Percentiles rank a stretch among this genome's conserved stretches.
Evolutionary conservation across 2,329 filamentous ascomycete species (phyloP).

Genomic region (Diaporthe capsici): DNA sequence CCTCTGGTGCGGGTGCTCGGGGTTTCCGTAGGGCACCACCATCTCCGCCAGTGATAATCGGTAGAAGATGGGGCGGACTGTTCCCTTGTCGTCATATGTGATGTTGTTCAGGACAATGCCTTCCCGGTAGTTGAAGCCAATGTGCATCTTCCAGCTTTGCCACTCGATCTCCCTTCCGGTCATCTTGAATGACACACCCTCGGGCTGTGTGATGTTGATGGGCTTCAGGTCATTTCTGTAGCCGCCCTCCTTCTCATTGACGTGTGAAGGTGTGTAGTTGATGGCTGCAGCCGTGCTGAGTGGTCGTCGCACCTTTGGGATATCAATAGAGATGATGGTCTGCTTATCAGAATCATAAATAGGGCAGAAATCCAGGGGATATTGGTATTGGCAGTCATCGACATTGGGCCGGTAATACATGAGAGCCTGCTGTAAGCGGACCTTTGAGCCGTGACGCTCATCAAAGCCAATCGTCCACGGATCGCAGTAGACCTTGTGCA

Average conservation of each 20-base stretch:
- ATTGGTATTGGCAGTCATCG: conserved; percentile 92
- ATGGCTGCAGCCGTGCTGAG: conserved; percentile 79
- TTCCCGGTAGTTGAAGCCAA: conserved; percentile 96
- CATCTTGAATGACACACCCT: conserved; percentile 88
- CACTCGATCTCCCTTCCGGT: conserved; percentile 82
- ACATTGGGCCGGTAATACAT: conserved; percentile 94
- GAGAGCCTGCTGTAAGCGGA: conserved; percentile 89
- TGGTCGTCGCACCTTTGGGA: conserved; percentile 82
- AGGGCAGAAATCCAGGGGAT: conserved; percentile 92
- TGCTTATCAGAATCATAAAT: conserved; percentile 88
- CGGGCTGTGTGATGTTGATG: conserved; percentile 79
- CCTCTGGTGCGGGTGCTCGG: conserved; percentile 83
- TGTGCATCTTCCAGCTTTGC: conserved; percentile 95
- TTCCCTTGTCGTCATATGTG: conserved; percentile 88
- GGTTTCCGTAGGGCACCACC: conserved; percentile 91
- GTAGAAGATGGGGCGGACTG: conserved; percentile 85
- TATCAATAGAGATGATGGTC: conserved; percentile 85
- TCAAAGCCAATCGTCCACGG: conserved; percentile 97
- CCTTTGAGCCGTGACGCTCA: conserved; percentile 83
- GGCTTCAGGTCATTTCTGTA: conserved; percentile 86
- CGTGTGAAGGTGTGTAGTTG: conserved; percentile 83
- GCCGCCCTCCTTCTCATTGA: conserved; percentile 78
- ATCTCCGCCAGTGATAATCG: conserved; percentile 91
- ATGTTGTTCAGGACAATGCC: conserved; percentile 93
- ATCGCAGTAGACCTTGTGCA: conserved; percentile 97